Conservation (phyloP, 2,329 filamentous ascomycete genomes). For the Colletotrichum sp. region DNA sequence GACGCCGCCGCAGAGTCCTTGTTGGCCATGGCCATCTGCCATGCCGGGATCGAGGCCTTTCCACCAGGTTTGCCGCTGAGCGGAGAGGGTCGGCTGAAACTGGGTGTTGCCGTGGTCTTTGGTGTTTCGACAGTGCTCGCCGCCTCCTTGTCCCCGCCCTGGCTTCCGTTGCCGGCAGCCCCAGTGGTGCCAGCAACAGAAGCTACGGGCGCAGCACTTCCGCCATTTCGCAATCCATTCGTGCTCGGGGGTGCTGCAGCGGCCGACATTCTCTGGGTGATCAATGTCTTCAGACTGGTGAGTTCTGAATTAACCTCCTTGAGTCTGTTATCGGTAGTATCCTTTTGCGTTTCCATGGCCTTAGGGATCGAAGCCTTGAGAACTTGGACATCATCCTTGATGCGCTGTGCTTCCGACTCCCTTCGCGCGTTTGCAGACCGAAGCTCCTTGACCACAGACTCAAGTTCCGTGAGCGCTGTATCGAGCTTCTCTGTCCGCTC, state of each 20-base stretch:
- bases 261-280: slow-evolving; percentile 66
- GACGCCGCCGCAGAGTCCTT: slow-evolving; percentile 34
- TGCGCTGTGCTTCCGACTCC: slow-evolving; percentile 85
- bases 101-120: slow-evolving; percentile 33
- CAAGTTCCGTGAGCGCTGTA: slow-evolving; percentile 80
- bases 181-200: not conserved
- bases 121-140: slow-evolving; percentile 33
- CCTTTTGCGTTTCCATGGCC: slow-evolving; percentile 87
- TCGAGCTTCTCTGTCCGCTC: slow-evolving; percentile 85
- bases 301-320: slow-evolving; percentile 87
- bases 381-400: slow-evolving; percentile 84
- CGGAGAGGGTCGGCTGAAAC: slow-evolving; percentile 27
- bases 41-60: slow-evolving; percentile 77
- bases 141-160: slow-evolving; percentile 28
- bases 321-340: slow-evolving; percentile 78
- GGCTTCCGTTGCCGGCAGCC: slow-evolving; percentile 32
- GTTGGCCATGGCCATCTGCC: slow-evolving; percentile 77
- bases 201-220: slow-evolving; percentile 22
- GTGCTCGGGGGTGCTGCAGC: slow-evolving; percentile 27
- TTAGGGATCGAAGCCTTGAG: slow-evolving; percentile 87
- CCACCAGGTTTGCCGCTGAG: slow-evolving; percentile 48
- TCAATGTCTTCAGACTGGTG: slow-evolving; percentile 88
- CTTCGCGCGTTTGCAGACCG: slow-evolving; percentile 81
- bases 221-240: slow-evolving; percentile 29
- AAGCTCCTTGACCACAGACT: slow-evolving; percentile 80